phyloP scores from a whole-genome alignment of 2,329 filamentous ascomycete genomes.

The Aureobasidium sp. region DNA sequence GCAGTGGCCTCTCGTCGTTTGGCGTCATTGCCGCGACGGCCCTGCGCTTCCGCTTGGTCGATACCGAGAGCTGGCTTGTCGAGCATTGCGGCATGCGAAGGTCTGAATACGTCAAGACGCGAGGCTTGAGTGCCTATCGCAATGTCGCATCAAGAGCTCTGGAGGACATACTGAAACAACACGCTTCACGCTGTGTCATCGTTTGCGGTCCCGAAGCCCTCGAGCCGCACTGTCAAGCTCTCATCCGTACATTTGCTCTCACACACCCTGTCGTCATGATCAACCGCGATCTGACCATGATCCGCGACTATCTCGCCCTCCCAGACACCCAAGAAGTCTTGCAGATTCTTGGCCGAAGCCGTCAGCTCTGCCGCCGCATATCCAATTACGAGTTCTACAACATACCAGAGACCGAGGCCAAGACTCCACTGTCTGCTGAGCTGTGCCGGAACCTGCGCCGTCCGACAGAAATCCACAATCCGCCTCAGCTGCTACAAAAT shows the following conservation, averaged over 20 bases:
- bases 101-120: constrained; percentile 55
- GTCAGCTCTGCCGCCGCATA: constrained; percentile 55
- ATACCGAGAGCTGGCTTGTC: constrained; percentile 62
- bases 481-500: neutral
- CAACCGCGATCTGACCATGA: constrained; percentile 56
- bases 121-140: constrained; percentile 58
- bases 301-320: constrained; percentile 54
- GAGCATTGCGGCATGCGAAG: constrained; percentile 57
- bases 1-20: constrained; percentile 68
- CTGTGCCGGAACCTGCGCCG: neutral
- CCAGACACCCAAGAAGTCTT: constrained; percentile 50
- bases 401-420: constrained; percentile 46
- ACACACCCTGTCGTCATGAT: constrained; percentile 67
- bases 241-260: constrained; percentile 56
- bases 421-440: neutral
- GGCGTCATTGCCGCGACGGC: constrained; percentile 69
- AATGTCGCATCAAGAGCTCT: constrained; percentile 57
- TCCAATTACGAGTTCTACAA: constrained; percentile 75
- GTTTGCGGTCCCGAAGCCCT: constrained; percentile 65
- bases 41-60: constrained; percentile 60
- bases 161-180: constrained; percentile 51
- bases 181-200: constrained; percentile 58
- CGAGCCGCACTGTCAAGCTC: constrained; percentile 54
- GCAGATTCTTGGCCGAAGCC: constrained; percentile 52
- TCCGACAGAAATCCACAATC: neutral